phyloP scores from a whole-genome alignment of 2,329 filamentous ascomycete genomes.

The Zymoseptoria ardabiliae region DNA sequence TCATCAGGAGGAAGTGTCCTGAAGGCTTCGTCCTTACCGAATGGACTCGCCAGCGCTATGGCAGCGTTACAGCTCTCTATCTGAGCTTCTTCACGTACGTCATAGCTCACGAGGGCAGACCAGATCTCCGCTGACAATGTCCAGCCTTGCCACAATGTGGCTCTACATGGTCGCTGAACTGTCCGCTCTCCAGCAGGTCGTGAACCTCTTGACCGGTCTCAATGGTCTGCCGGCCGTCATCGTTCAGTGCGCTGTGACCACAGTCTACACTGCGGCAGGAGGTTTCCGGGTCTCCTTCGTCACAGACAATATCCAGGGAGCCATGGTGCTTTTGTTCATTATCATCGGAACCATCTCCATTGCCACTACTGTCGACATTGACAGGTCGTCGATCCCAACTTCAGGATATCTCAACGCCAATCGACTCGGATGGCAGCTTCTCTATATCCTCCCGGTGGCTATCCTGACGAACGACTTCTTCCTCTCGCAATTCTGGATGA shows the following conservation, averaged over 20 bases:
- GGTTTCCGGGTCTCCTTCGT: conserved; percentile 80
- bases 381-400: conserved; percentile 58
- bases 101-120: background rate
- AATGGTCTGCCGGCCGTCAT: conserved; percentile 69
- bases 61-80: conserved; percentile 60
- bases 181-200: conserved; percentile 71
- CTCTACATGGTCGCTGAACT: conserved; percentile 82
- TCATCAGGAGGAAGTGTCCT: conserved; percentile 72
- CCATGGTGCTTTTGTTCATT: conserved; percentile 68
- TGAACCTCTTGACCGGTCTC: conserved; percentile 65
- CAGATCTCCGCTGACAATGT: conserved; percentile 3
- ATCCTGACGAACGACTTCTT: conserved; percentile 83
- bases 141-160: conserved; percentile 66
- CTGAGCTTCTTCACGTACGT: conserved; percentile 62
- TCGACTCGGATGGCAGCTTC: conserved; percentile 73
- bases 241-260: conserved; percentile 69
- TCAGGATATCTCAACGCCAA: conserved; percentile 63
- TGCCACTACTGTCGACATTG: conserved; percentile 65
- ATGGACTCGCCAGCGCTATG: conserved; percentile 76
- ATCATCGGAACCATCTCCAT: conserved; percentile 72
- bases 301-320: conserved; percentile 74
- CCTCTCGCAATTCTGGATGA: conserved; percentile 75
- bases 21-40: conserved; percentile 80
- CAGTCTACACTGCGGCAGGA: conserved; percentile 70
- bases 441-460: conserved; percentile 77